Evolutionary conservation across 768 basidiomycete species (phyloP).

Genomic region (Tricholoma matsutake): DNA sequence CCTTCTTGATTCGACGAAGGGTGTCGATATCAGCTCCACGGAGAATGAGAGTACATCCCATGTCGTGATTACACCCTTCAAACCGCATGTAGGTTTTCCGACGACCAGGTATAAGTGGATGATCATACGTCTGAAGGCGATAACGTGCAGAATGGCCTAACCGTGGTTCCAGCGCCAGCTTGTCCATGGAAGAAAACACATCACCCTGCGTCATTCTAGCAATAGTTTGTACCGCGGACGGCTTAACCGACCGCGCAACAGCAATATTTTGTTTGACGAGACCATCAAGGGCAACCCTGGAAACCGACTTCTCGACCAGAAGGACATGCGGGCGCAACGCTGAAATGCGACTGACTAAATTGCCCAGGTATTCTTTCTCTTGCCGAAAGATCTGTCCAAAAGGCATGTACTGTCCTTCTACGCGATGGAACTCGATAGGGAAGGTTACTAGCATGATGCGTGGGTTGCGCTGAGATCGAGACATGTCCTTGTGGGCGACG

Average conservation of each 20-base stretch:
- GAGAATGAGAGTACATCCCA: conserved; percentile 92
- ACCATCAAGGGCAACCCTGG: conserved; percentile 83
- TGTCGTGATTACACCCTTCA: conserved; percentile 89
- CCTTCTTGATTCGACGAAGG: conserved; percentile 83
- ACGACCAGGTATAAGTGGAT: conserved; percentile 87
- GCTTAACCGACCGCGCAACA: conserved; percentile 87
- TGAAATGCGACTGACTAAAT: conserved; percentile 85
- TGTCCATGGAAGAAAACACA: conserved; percentile 93
- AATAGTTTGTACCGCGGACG: conserved; percentile 81
- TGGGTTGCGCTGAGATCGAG: conserved; percentile 75
- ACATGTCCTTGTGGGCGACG: conserved; percentile 94
- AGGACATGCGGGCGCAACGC: conserved; percentile 90
- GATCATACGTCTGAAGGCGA: conserved; percentile 91
- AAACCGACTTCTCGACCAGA: conserved; percentile 88
- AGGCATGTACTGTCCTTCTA: conserved; percentile 90
- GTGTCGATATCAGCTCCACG: conserved; percentile 84
- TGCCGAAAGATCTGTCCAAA: conserved; percentile 89
- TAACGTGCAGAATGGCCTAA: conserved; percentile 86
- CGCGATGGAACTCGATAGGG: conserved; percentile 89
- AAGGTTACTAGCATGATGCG: conserved; percentile 97
- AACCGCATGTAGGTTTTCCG: conserved; percentile 98
- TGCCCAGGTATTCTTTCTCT: conserved; percentile 89
- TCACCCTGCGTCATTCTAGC: conserved; percentile 95
- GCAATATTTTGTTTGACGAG: conserved; percentile 83
- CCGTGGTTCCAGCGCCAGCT: conserved; percentile 83